Evolutionary conservation across 306 rosid species (phyloP).

Genomic region (Benincasa hispida): DNA sequence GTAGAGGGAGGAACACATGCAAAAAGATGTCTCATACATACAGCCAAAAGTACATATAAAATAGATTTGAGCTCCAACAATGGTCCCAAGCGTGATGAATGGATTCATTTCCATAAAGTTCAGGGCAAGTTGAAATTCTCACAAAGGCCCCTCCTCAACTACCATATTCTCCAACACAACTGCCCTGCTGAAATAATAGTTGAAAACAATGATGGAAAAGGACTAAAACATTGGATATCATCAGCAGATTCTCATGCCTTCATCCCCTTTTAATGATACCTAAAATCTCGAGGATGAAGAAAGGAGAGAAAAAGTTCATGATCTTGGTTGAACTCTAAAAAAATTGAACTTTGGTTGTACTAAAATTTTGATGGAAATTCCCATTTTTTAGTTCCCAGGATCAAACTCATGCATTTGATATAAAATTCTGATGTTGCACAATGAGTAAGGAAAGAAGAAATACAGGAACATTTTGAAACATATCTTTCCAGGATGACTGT

Average conservation of each 20-base stretch:
- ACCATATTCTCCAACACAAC: slow-evolving; percentile 1
- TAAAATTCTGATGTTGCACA: background rate
- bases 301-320: background rate
- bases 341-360: background rate
- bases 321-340: background rate
- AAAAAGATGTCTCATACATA: background rate
- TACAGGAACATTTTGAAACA: background rate
- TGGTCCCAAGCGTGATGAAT: slow-evolving; percentile 1
- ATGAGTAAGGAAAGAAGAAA: background rate
- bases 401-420: background rate
- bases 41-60: background rate
- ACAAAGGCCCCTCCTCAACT: background rate
- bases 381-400: background rate
- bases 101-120: slow-evolving; percentile 2
- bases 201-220: background rate
- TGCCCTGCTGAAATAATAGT: background rate
- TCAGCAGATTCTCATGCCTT: background rate
- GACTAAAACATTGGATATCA: background rate
- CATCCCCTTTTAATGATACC: background rate
- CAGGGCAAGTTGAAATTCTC: background rate
- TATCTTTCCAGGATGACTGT: background rate
- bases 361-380: background rate
- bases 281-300: background rate
- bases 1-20: background rate
- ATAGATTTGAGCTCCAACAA: background rate